phyloP scores from a whole-genome alignment of 192 early-diverging fungal species.

The Linnemannia zychae region DNA sequence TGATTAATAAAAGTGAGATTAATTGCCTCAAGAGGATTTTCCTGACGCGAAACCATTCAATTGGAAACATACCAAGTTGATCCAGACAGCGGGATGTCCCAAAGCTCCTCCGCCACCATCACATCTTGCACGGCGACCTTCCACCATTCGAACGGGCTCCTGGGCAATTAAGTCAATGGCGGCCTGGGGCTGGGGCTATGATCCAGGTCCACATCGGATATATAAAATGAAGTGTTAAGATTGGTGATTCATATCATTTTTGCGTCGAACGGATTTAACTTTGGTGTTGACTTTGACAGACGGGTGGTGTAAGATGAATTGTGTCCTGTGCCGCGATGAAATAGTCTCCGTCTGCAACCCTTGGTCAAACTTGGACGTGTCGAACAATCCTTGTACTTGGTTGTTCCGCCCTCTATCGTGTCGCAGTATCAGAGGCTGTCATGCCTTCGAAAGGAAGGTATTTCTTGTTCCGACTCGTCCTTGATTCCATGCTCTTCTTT shows the following conservation, averaged over 20 bases:
- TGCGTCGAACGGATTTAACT: not conserved
- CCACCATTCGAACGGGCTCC: constrained; percentile 86
- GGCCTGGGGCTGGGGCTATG: constrained; percentile 87
- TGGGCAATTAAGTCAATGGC: constrained; percentile 93
- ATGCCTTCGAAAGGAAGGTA: not conserved
- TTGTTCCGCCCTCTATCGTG: not conserved
- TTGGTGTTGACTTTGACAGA: too few species aligned
- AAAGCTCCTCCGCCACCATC: constrained; percentile 94
- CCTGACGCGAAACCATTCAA: not conserved
- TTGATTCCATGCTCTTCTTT: not conserved
- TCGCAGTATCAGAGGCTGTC: not conserved
- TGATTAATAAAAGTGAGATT: not conserved
- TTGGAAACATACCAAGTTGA: constrained; percentile 80
- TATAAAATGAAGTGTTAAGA: not conserved
- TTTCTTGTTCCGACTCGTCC: not conserved
- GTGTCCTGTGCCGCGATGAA: too few species aligned
- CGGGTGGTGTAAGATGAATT: too few species aligned
- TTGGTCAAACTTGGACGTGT: not conserved
- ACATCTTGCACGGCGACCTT: constrained; percentile 81
- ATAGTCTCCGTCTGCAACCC: not conserved
- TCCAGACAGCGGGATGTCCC: constrained; percentile 95
- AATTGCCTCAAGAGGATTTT: not conserved
- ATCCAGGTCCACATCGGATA: not conserved
- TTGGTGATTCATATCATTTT: not conserved
- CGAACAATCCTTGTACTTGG: not conserved